A percentile compares a stretch with the other conserved stretches of the same genome.
Conservation (phyloP, 1,139 yeast species). For the Lodderomyces metapsilosis region DNA sequence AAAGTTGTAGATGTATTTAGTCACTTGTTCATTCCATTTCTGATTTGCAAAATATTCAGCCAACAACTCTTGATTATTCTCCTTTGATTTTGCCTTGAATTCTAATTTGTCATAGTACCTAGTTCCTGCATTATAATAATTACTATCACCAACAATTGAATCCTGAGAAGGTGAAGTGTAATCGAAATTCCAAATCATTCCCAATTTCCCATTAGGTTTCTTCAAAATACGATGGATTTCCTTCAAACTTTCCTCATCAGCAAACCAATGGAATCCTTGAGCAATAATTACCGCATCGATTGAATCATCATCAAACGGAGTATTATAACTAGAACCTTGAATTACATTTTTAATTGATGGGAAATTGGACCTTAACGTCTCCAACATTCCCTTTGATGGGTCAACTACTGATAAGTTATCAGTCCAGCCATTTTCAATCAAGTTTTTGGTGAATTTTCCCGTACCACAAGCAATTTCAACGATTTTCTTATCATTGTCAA, state of each 20-base stretch:
- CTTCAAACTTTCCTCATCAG: constrained; percentile 45
- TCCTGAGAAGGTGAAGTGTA: constrained; percentile 23
- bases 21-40: constrained; percentile 28
- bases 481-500: constrained; percentile 27
- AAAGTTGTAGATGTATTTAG: constrained; percentile 25
- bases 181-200: constrained; percentile 65
- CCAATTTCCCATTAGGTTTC: constrained; percentile 48
- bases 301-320: constrained; percentile 47
- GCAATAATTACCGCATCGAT: constrained; percentile 59
- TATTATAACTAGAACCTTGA: constrained; percentile 46
- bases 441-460: constrained; percentile 58
- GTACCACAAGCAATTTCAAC: constrained; percentile 67
- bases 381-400: constrained; percentile 61
- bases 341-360: constrained; percentile 37
- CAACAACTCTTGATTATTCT: constrained; percentile 12
- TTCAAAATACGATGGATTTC: constrained; percentile 56
- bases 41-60: constrained; percentile 13
- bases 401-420: constrained; percentile 47
- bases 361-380: constrained; percentile 44
- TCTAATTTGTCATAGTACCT: constrained; percentile 8
- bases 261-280: constrained; percentile 72
- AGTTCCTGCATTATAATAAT: constrained; percentile 13
- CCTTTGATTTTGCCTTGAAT: background rate
- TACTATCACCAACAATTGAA: constrained; percentile 6
- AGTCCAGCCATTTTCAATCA: constrained; percentile 42